These are phyloP conservation scores for Penicillium cosmopolitanum DNA, from an alignment of 495 filamentous ascomycete genomes.

Conservation along the genomic window DNA sequence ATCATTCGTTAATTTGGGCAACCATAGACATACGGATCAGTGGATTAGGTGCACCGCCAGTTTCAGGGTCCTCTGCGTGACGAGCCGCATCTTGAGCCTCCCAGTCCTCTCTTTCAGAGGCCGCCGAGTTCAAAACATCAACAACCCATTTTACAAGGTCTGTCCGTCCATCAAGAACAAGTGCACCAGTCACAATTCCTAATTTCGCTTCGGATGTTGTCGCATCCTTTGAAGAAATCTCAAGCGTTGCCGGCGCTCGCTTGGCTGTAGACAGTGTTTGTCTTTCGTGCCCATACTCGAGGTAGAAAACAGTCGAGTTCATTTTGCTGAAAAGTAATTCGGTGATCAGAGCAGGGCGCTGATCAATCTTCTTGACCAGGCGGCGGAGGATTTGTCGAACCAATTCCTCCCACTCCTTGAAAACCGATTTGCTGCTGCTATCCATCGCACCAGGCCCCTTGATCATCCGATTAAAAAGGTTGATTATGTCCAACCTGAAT, in stretches of 20 bases:
- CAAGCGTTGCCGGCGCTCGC: conserved; percentile 72
- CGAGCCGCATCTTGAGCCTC: conserved; percentile 69
- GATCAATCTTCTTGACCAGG: conserved; percentile 76
- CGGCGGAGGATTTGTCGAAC: conserved; percentile 77
- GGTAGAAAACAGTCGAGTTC: conserved; percentile 75
- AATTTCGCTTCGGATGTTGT: conserved; percentile 70
- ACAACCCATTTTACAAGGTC: conserved; percentile 84
- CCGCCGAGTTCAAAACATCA: conserved; percentile 65
- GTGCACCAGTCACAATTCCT: conserved; percentile 72
- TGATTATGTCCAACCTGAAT: conserved; percentile 87
- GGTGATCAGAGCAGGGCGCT: conserved; percentile 79
- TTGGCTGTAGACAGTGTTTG: conserved; percentile 62
- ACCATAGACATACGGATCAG: conserved; percentile 44
- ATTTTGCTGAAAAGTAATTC: conserved; percentile 96
- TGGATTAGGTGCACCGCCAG: conserved; percentile 39
- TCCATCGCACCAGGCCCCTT: conserved; percentile 85
- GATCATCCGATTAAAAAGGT: conserved; percentile 86
- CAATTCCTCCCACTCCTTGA: conserved; percentile 91
- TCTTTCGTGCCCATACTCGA: conserved; percentile 89
- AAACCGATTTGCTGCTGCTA: conserved; percentile 57
- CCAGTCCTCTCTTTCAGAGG: conserved; percentile 78
- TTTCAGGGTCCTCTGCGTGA: conserved; percentile 44
- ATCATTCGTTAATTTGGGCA: background rate
- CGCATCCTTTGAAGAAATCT: conserved; percentile 67
- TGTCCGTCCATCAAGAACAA: conserved; percentile 75